A percentile compares a stretch with the other conserved stretches of the same genome.
phyloP scores from a whole-genome alignment of 2,329 filamentous ascomycete species.

The Botryotinia convoluta region DNA sequence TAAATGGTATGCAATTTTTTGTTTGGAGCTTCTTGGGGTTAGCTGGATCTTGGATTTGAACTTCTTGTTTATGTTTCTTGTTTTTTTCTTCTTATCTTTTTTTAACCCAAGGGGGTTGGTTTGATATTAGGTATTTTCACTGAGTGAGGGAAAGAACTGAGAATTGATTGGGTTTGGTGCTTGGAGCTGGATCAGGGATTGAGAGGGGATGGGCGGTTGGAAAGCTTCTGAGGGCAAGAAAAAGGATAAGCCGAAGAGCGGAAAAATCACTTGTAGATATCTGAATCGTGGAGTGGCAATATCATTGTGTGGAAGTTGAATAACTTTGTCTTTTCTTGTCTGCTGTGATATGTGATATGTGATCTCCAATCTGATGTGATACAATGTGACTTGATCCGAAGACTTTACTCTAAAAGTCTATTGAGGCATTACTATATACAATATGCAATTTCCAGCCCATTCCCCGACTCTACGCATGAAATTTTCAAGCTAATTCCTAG shows the following conservation, averaged over 20 bases:
- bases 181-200: background rate
- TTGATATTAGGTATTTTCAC: background rate
- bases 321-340: background rate
- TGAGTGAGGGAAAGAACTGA: background rate
- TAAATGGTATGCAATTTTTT: background rate
- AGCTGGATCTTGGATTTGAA: background rate
- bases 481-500: too few species aligned
- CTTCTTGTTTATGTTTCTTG: constrained; percentile 12
- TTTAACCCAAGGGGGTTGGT: background rate
- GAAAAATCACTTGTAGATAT: constrained; percentile 1
- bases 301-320: constrained; percentile 9
- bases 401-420: background rate
- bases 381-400: background rate
- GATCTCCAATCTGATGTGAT: background rate
- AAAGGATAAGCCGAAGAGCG: background rate
- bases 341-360: background rate
- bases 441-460: background rate
- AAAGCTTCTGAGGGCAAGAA: background rate
- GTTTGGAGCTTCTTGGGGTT: background rate
- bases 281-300: background rate
- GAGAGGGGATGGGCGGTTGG: background rate
- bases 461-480: background rate
- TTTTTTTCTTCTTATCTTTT: background rate
- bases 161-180: background rate
- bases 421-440: background rate